Percentiles rank a stretch among this genome's conserved stretches.
phyloP scores from a whole-genome alignment of 306 rosid species.

The Rosa chinensis region DNA sequence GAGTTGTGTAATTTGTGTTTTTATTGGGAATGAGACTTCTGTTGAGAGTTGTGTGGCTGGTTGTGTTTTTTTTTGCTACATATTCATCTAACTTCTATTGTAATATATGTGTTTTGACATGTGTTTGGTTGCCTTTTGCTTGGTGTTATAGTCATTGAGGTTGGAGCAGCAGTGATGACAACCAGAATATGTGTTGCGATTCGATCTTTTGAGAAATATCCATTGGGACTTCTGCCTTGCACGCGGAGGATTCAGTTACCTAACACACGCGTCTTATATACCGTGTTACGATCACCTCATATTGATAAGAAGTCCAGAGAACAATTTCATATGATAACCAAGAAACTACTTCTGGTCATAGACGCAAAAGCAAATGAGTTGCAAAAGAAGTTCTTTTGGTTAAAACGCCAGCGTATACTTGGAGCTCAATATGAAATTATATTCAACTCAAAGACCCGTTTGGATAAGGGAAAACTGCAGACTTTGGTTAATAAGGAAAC shows the following conservation, averaged over 20 bases:
- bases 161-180: background rate
- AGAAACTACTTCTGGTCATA: slow-evolving; percentile 10
- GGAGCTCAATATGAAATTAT: slow-evolving; percentile 16
- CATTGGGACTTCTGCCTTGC: background rate
- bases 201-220: slow-evolving; percentile 5
- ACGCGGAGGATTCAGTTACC: slow-evolving; percentile 7
- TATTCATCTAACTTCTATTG: background rate
- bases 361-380: background rate
- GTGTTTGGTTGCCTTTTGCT: background rate
- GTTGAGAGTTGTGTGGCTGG: background rate
- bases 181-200: slow-evolving; percentile 8
- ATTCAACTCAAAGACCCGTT: slow-evolving; percentile 5
- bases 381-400: slow-evolving; percentile 13
- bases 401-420: slow-evolving; percentile 10
- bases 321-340: slow-evolving; percentile 11
- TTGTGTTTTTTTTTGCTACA: background rate
- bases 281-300: slow-evolving; percentile 11
- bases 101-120: background rate
- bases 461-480: slow-evolving; percentile 11
- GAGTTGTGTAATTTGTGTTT: background rate
- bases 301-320: slow-evolving; percentile 12
- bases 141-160: background rate
- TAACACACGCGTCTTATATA: background rate
- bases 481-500: background rate
- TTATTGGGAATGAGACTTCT: background rate